Base-by-base conservation (phyloP, 192 early-diverging fungal species). In the Diversispora eburnea region DNA sequence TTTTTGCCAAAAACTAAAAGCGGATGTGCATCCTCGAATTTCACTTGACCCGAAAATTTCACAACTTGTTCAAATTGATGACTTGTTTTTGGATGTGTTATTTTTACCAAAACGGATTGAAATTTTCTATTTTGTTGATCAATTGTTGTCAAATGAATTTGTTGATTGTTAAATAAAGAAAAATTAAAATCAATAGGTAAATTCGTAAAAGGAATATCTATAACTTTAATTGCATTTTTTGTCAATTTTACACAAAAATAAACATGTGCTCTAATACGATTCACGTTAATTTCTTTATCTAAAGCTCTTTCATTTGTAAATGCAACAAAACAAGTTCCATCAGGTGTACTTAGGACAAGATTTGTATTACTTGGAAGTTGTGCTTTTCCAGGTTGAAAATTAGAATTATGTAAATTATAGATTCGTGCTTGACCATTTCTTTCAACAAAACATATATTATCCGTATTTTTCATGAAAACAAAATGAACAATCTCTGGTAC, bases 301-400 rank as follows among this genome's bases (percentile, higher is more conserved):
- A 19, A 47, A 15, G 13, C 63, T 12, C 49, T 22, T 8, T 62
- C 33, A 13, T 43, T 3, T 6, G 19, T 39, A 69, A 75, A 69
- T 5, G 74, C 74, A 5, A 75, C 57, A 45, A 75, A 45, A 25
- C 74, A 75, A 4, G 74, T 25, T 9, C 74, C 74, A 68, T 75
- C 65, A 9, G 55, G 67, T 12, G 70, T 60, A 33, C 70, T 72
- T 8, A 58, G 5, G 5, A 72, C 43, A 9, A 25, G 22, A 0
- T 13, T 58, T 47, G 57, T 19, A 10, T 70, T 58, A 19, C 9
- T 5, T 46, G 74, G 74, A 25, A 75, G 17, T 6, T 75, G 42
- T n/a, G 67, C 41, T n/a, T 58, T 49, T 41, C 60, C 57, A 3
- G 74, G 51, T 22, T 43, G 49, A 12, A 75, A 67, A 49, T 41